These are phyloP conservation scores for Boletus rubescentipes DNA, from an alignment of 768 basidiomycete species.

Conservation along the genomic window DNA sequence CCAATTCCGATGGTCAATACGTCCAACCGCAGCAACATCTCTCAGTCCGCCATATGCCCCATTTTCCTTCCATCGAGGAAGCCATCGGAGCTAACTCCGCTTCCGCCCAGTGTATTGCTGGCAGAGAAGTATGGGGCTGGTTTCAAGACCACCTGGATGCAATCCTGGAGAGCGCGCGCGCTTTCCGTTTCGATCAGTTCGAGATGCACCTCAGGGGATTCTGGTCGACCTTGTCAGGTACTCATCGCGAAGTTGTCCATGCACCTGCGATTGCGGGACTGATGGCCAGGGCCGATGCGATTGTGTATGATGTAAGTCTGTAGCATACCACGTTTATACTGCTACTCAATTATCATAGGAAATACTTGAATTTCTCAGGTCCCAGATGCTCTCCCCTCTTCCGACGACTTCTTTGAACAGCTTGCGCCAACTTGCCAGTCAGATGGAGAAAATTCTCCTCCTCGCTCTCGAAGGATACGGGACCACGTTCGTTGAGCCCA, in stretches of 20 bases:
- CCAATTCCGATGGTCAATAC: slow-evolving; percentile 46
- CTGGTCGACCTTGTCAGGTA: slow-evolving; percentile 73
- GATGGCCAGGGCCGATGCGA: slow-evolving; percentile 88
- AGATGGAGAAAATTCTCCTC: slow-evolving; percentile 89
- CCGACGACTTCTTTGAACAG: slow-evolving; percentile 63
- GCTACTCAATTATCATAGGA: slow-evolving; percentile 49
- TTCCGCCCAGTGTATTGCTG: slow-evolving; percentile 75
- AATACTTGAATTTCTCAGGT: slow-evolving; percentile 82
- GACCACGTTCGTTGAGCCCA: slow-evolving; percentile 88
- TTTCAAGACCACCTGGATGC: slow-evolving; percentile 90
- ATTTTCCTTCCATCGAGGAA: slow-evolving; percentile 86
- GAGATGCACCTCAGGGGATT: slow-evolving; percentile 84
- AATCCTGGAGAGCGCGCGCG: slow-evolving; percentile 71
- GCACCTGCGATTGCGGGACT: slow-evolving; percentile 84
- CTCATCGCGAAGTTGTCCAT: slow-evolving; percentile 85
- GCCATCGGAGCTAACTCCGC: slow-evolving; percentile 72
- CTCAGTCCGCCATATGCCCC: slow-evolving; percentile 74
- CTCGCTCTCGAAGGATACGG: slow-evolving; percentile 80
- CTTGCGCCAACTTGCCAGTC: slow-evolving; percentile 79
- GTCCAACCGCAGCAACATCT: slow-evolving; percentile 46
- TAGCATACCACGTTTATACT: neutral
- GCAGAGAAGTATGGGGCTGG: slow-evolving; percentile 87
- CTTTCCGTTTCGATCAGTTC: slow-evolving; percentile 85
- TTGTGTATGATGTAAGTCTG: slow-evolving; percentile 83
- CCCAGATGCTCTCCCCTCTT: slow-evolving; percentile 81